Percentiles rank a stretch among this genome's conserved stretches.
These are phyloP conservation scores for Kodamaea fungicola DNA, from an alignment of 1,139 yeast genomes.

Conservation along the genomic window DNA sequence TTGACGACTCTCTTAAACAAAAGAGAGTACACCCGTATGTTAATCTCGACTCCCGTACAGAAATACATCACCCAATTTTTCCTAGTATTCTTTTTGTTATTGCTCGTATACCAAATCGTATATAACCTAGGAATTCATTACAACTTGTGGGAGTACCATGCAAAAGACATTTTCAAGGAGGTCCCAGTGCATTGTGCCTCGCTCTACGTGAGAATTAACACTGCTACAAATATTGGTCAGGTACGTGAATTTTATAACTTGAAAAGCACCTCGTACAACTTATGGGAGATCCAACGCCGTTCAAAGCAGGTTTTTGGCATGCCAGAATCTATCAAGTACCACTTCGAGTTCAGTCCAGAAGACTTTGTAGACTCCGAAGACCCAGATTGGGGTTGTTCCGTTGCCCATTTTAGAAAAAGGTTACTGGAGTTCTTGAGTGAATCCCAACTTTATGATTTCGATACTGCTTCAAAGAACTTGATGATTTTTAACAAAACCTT, in stretches of 20 bases:
- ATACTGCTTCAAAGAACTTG: slow-evolving; percentile 7
- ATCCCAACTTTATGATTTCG: slow-evolving; percentile 36
- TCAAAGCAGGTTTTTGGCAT: slow-evolving; percentile 11
- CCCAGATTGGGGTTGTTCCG: slow-evolving; percentile 68
- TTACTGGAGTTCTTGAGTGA: slow-evolving; percentile 50
- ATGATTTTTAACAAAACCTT: slow-evolving; percentile 6
- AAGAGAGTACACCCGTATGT: slow-evolving; percentile 23
- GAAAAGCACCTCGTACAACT: slow-evolving; percentile 10
- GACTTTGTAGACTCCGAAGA: slow-evolving; percentile 59
- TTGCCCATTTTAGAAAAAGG: slow-evolving; percentile 57
- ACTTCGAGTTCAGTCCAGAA: slow-evolving; percentile 77
- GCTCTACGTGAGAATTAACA: slow-evolving; percentile 52
- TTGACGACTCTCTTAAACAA: slow-evolving; percentile 4
- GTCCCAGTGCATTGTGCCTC: slow-evolving; percentile 80
- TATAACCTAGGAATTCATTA: slow-evolving; percentile 49
- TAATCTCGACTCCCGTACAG: slow-evolving; percentile 29
- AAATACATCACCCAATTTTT: slow-evolving; percentile 42
- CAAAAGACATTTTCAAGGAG: slow-evolving; percentile 62
- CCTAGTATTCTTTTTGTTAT: slow-evolving; percentile 28
- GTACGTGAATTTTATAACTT: slow-evolving; percentile 27
- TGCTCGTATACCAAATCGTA: slow-evolving; percentile 41
- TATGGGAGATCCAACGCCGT: slow-evolving; percentile 17
- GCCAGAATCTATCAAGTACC: slow-evolving; percentile 47
- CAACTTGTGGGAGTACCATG: slow-evolving; percentile 57
- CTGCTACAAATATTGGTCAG: slow-evolving; percentile 20